Conservation (phyloP, 1,284 basidiomycete genomes). For the Wallemia ichthyophaga region DNA sequence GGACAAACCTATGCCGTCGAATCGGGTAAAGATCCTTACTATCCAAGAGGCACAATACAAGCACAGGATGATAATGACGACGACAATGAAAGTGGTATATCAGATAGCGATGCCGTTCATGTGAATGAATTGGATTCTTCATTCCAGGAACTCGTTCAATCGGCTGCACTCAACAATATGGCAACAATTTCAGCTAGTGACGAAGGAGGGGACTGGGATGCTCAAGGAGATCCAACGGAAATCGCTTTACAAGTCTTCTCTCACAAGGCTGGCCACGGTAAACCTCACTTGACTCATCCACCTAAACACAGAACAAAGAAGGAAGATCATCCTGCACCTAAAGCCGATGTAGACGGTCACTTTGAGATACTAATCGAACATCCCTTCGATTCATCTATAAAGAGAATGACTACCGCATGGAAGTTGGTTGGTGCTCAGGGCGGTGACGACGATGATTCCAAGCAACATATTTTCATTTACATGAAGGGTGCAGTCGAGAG, state of each 20-base stretch:
- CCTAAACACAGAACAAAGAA: constrained; percentile 1
- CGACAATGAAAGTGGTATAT: constrained; percentile 7
- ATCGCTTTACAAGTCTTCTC: constrained; percentile 34
- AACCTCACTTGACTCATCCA: constrained; percentile 15
- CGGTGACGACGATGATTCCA: constrained; percentile 7
- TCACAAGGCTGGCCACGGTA: constrained; percentile 20
- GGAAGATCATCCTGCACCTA: neutral
- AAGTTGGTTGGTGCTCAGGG: constrained; percentile 6
- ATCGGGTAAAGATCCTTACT: constrained; percentile 18
- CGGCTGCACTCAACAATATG: constrained; percentile 21
- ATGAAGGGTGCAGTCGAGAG: constrained; percentile 36
- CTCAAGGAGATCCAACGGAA: constrained; percentile 34
- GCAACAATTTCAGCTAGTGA: constrained; percentile 17
- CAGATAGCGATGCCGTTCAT: constrained; percentile 8
- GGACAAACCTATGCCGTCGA: constrained; percentile 18
- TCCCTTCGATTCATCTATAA: constrained; percentile 31
- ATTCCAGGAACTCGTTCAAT: constrained; percentile 17
- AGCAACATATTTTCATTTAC: constrained; percentile 11
- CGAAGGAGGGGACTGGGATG: constrained; percentile 25
- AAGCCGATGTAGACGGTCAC: constrained; percentile 9
- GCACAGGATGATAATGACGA: constrained; percentile 8
- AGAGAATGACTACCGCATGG: constrained; percentile 29
- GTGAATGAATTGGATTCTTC: constrained; percentile 12
- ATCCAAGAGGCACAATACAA: constrained; percentile 16
- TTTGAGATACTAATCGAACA: constrained; percentile 19